Evolutionary conservation across 129 eudicot species (phyloP), one percentile per base, ranked within the genome.

Genomic region (Smallanthus sonchifolius): DNA sequence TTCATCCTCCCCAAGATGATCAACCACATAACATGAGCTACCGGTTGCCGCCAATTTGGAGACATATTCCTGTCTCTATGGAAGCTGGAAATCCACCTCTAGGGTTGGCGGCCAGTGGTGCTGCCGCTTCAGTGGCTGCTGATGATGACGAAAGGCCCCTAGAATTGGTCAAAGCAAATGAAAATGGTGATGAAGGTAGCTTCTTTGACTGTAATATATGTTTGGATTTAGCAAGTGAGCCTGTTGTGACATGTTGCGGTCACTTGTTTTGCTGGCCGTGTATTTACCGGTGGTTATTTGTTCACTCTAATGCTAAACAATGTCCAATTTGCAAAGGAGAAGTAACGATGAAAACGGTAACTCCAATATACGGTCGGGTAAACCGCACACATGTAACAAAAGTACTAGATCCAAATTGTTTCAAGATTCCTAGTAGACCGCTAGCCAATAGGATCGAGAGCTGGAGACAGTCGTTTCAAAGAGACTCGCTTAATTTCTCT

Each of bases 261-360:
- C 99, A 94, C 83, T 74, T 94, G 65, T 94, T 94, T 77, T 94
- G 99, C 68, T 94, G 99, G 99, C 80, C 97, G 19, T 94, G 99
- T 72, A 84, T 94, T 24, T 94, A 94, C 56, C 83, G 87, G 2
- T 94, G 99, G 99, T 39, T 94, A 5, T 84, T 88, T 68, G 70
- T 83, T 72, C 95, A 94, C 42, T 94, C 97, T 0, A 84, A 87
- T 40, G 89, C 89, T 32, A 91, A 88, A 39, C 96, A 94, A 73
- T 94, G 99, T 20, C 99, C 99, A 0, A 88, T 90, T 49, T 94
- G 99, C 77, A 94, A 94, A 76, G 99, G 97, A n/a, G 96, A 94
- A 67, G 96, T 94, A 19, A 83, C 91, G 0, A 60, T 60, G 43
- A 88, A 94, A 75, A 91, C 77, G 37, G 75, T 94, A 17, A 94